Base-by-base conservation (phyloP, 139 green algal genomes). In the Chlorella sp. region DNA sequence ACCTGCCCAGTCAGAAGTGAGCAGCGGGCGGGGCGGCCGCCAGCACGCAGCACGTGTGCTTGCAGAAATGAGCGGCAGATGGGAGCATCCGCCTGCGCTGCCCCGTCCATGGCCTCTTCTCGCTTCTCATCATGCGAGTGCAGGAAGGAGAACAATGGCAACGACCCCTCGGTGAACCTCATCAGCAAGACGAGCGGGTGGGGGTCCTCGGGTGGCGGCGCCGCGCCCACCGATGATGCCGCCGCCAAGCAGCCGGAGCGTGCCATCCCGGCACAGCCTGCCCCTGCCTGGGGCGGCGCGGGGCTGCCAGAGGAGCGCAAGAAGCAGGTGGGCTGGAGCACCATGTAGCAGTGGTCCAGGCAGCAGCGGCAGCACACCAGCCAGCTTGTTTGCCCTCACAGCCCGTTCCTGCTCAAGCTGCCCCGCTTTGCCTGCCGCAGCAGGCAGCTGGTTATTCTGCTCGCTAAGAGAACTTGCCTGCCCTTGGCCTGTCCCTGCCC, bases 81-180 rank as follows among this genome's bases (percentile, higher is more conserved):
- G n/a, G n/a, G n/a, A n/a, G n/a, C n/a, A n/a, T n/a, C n/a, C n/a
- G n/a, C n/a, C n/a, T n/a, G n/a, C n/a, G n/a, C n/a, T n/a, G n/a
- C n/a, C n/a, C n/a, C n/a, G n/a, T n/a, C n/a, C n/a, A n/a, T n/a
- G n/a, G n/a, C n/a, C n/a, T n/a, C n/a, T n/a, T n/a, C n/a, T n/a
- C n/a, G n/a, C n/a, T n/a, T n/a, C n/a, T n/a, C n/a, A n/a, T n/a
- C n/a, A n/a, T n/a, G n/a, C n/a, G n/a, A n/a, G n/a, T n/a, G 78
- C 85, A 88, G 88, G 84, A 87, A 87, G 47, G 90, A 93, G 80
- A 89, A 92, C 82, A 90, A 90, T 62, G 87, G 90, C 23, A 87
- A 89, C 36, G 90, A 93, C 39, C 86, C 90, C 7, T 87, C 85
- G 28, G 80, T 92, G 2, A 75, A 70, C 41, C 68, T 92, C 25